These are phyloP conservation scores for Dispira parvispora DNA, from an alignment of 192 early-diverging fungal species.

Conservation along the genomic window DNA sequence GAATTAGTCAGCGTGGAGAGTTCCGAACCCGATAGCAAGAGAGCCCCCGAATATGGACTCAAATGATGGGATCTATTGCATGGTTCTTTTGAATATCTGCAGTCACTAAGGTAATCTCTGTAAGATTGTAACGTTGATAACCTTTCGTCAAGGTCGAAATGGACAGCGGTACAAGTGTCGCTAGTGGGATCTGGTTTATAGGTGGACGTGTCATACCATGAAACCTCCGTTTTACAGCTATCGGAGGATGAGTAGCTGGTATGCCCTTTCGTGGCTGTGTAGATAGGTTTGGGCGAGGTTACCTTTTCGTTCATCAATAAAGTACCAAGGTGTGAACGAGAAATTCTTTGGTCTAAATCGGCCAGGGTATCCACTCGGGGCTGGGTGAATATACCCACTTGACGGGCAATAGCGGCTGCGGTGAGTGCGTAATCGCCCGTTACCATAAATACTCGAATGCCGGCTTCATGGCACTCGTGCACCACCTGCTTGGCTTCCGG, in stretches of 20 bases:
- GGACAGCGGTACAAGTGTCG: no score
- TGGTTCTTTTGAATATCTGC: background rate
- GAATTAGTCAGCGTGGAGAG: constrained; percentile 33
- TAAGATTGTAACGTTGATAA: background rate
- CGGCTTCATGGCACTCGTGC: constrained; percentile 36
- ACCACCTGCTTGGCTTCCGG: constrained; percentile 48
- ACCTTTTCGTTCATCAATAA: background rate
- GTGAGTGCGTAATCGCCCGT: constrained; percentile 68
- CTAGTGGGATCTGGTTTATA: background rate
- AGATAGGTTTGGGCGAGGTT: background rate
- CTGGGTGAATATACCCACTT: constrained; percentile 56
- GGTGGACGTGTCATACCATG: no score
- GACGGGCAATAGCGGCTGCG: constrained; percentile 57
- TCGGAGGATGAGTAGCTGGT: background rate
- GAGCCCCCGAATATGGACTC: constrained; percentile 10
- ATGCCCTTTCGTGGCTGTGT: background rate
- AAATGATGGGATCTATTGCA: background rate
- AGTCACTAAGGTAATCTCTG: background rate
- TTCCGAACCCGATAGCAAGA: constrained; percentile 51
- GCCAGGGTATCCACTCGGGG: constrained; percentile 18
- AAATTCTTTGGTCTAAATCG: constrained; percentile 11
- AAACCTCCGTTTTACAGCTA: background rate
- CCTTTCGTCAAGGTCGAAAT: no score
- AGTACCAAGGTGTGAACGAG: background rate
- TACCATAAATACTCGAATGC: constrained; percentile 67